Percentiles rank a stretch among this genome's conserved stretches.
These are phyloP conservation scores for Tephrocybe sp. DNA, from an alignment of 768 basidiomycete genomes.

Conservation along the genomic window DNA sequence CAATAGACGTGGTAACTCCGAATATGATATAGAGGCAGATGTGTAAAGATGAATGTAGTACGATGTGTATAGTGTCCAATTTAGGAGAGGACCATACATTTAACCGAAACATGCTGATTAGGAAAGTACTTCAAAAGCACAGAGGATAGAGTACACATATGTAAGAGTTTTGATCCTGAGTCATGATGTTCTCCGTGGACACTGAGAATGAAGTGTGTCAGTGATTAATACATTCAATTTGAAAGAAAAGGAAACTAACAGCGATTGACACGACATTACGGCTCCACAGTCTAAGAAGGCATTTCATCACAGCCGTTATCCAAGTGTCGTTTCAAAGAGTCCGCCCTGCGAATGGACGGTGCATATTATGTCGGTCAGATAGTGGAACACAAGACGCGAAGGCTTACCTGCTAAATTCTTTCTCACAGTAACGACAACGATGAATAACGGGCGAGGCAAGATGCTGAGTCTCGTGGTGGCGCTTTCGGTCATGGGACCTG, in stretches of 20 bases:
- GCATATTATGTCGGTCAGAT: slow-evolving; percentile 10
- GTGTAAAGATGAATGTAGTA: slow-evolving; percentile 12
- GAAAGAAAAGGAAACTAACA: slow-evolving; percentile 1
- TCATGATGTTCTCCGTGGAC: slow-evolving; percentile 8
- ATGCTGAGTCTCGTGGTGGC: slow-evolving; percentile 79
- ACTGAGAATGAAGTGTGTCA: slow-evolving; percentile 10
- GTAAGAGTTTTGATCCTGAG: slow-evolving; percentile 20
- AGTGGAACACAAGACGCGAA: background rate
- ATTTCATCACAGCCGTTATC: slow-evolving; percentile 58
- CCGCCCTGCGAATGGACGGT: slow-evolving; percentile 18
- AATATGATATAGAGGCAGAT: slow-evolving; percentile 1
- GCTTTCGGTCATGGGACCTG: slow-evolving; percentile 76
- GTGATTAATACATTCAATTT: slow-evolving; percentile 5
- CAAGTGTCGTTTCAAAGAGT: slow-evolving; percentile 74
- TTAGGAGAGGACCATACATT: slow-evolving; percentile 3
- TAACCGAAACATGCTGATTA: slow-evolving; percentile 9
- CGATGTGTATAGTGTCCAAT: background rate
- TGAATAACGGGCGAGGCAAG: slow-evolving; percentile 61
- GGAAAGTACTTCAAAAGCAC: slow-evolving; percentile 7
- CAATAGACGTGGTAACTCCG: slow-evolving; percentile 11
- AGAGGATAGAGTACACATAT: slow-evolving; percentile 10
- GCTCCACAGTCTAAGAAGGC: slow-evolving; percentile 16
- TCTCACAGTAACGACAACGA: slow-evolving; percentile 69
- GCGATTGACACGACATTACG: background rate
- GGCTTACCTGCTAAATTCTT: slow-evolving; percentile 69